Evolutionary conservation across 2,329 filamentous ascomycete species (phyloP), one percentile per base, ranked within the genome.

Genomic region (Scytalidium lignicola): DNA sequence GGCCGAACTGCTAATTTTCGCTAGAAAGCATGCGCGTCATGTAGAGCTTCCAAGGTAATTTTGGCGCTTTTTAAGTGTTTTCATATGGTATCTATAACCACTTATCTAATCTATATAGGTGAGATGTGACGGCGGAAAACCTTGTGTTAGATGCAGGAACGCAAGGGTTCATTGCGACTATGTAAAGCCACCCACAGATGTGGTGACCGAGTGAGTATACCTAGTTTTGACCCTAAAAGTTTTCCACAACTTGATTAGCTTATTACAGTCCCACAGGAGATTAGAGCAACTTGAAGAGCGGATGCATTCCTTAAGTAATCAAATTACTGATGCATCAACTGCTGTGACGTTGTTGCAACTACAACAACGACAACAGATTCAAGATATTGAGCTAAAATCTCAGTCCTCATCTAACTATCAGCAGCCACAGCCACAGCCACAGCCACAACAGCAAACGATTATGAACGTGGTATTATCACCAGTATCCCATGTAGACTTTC

Each of bases 81-180:
- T 18, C 13, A 42, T 42, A 12, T 7, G 17, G 13, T n/a, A 18
- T 20, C 13, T 12, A 19, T 20, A 42, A 12, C 18, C 21, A 43
- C 12, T 40, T 42, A 32, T 5, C 37, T 42, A 10, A 37, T 21
- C n/a, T 32, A 17, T n/a, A 44, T 41, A 57, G 55, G 21, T 57
- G 20, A 45, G 46, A 41, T 57, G 55, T 46, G 55, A 57, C 19
- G 55, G 55, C 5, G 55, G 55, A 4, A 57, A 57, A 39, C 55
- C 55, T 18, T 57, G 55, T 21, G 43, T 47, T 7, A 37, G 55
- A 23, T 57, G 55, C 23, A 48, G 43, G 21, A 50, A 46, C 19
- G 46, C 48, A 19, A 54, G 52, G 12, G 41, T 50, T 2, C 47
- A 47, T 19, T 57, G 55, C 23, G 53, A 55, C 37, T 57, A 52